phyloP scores from a whole-genome alignment of 371 early-diverging fungal species.

The Mucor indicus region DNA sequence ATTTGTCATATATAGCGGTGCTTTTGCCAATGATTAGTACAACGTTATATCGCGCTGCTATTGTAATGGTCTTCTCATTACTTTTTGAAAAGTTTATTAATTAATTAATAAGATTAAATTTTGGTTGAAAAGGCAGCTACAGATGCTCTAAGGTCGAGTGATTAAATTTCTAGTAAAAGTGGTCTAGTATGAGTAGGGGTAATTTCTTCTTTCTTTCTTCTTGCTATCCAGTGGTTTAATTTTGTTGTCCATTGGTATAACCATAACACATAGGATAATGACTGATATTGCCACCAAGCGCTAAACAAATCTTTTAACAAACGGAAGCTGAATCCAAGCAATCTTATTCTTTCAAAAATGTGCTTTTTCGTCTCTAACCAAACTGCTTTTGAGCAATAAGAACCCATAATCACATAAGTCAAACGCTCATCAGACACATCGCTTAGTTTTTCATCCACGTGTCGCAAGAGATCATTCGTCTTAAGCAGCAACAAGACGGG shows the following conservation, averaged over 20 bases:
- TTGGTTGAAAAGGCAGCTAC: too few species aligned
- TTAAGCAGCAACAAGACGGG: conserved; percentile 83
- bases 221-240: background rate
- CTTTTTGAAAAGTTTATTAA: too few species aligned
- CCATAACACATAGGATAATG: conserved; percentile 31
- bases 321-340: conserved; percentile 24
- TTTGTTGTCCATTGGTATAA: conserved; percentile 22
- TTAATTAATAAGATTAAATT: too few species aligned
- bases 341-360: conserved; percentile 30
- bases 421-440: conserved; percentile 25
- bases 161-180: too few species aligned
- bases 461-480: conserved; percentile 85
- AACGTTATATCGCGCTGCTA: too few species aligned
- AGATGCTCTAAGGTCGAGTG: too few species aligned
- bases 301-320: conserved; percentile 25
- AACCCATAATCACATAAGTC: conserved; percentile 55
- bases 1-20: too few species aligned
- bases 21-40: too few species aligned
- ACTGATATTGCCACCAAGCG: conserved; percentile 47
- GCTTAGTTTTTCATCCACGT: conserved; percentile 47
- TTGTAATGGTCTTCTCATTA: too few species aligned
- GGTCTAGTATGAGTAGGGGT: too few species aligned
- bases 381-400: conserved; percentile 51
- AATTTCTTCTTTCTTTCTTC: background rate
- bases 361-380: conserved; percentile 35